Conservation (phyloP, 2,329 filamentous ascomycete species). For the Massarina eburnea region DNA sequence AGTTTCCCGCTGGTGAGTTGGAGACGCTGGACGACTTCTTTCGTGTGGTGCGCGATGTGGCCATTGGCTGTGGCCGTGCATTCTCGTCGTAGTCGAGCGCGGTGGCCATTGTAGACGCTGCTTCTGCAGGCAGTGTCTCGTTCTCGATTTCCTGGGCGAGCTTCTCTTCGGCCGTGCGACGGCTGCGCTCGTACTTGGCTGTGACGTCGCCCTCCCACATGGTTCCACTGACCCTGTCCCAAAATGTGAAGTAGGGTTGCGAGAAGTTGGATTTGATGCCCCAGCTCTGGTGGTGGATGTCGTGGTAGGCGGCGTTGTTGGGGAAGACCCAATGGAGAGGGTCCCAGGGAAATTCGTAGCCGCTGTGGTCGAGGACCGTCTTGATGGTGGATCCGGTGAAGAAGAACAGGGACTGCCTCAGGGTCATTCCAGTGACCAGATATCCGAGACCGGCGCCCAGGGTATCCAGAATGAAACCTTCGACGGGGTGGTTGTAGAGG, state of each 20-base stretch:
- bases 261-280: conserved; percentile 96
- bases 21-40: conserved; percentile 46
- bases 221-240: conserved; percentile 81
- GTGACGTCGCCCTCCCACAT: conserved; percentile 71
- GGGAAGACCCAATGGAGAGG: conserved; percentile 87
- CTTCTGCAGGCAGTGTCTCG: conserved; percentile 16
- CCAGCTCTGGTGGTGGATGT: conserved; percentile 98
- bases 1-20: conserved; percentile 40
- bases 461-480: conserved; percentile 92
- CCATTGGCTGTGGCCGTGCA: conserved; percentile 27
- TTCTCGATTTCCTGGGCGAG: conserved; percentile 52
- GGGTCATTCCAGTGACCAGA: conserved; percentile 78
- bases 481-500: conserved; percentile 93
- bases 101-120: conserved; percentile 14
- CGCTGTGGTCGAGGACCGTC: conserved; percentile 96
- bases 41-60: conserved; percentile 43
- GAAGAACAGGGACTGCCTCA: conserved; percentile 84
- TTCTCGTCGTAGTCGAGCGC: conserved; percentile 26
- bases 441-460: conserved; percentile 83
- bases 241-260: conserved; percentile 93
- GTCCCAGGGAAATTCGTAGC: conserved; percentile 94
- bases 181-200: conserved; percentile 60
- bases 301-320: conserved; percentile 96
- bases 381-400: conserved; percentile 90
- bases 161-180: conserved; percentile 59